Conservation (phyloP, 2,329 filamentous ascomycete species). For the Colletotrichum spaethianum region DNA sequence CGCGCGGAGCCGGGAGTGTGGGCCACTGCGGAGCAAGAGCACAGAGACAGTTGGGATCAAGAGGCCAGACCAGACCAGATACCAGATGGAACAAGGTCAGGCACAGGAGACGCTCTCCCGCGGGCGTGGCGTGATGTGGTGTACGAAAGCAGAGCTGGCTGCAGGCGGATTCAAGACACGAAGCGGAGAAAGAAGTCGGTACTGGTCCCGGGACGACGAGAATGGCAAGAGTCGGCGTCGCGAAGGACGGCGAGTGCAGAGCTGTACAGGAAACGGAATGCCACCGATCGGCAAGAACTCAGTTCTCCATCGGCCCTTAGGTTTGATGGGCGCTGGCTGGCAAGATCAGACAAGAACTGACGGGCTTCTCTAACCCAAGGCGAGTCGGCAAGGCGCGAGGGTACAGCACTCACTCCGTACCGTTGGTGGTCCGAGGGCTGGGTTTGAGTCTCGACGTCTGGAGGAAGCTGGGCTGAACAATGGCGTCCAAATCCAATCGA, state of each 20-base stretch:
- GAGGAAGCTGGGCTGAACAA: constrained; percentile 30
- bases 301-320: background rate
- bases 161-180: constrained; percentile 30
- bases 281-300: constrained; percentile 16
- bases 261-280: background rate
- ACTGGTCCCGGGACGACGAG: background rate
- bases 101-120: constrained; percentile 10
- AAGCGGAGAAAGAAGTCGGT: constrained; percentile 24
- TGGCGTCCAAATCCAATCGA: constrained; percentile 28
- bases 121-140: background rate
- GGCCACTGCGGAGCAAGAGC: constrained; percentile 28
- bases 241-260: background rate
- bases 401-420: background rate
- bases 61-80: constrained; percentile 25
- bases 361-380: background rate
- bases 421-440: constrained; percentile 25
- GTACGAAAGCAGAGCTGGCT: constrained; percentile 1
- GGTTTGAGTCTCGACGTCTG: constrained; percentile 10
- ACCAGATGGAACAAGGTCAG: constrained; percentile 30
- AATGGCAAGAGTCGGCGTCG: background rate
- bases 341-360: constrained; percentile 17
- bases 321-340: constrained; percentile 4
- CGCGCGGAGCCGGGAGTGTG: constrained; percentile 37
- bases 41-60: constrained; percentile 19
- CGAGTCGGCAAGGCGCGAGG: background rate